Percentiles rank a stretch among this genome's conserved stretches.
phyloP scores from a whole-genome alignment of 2,329 filamentous ascomycete species.

The Scolecobasidium constrictum region DNA sequence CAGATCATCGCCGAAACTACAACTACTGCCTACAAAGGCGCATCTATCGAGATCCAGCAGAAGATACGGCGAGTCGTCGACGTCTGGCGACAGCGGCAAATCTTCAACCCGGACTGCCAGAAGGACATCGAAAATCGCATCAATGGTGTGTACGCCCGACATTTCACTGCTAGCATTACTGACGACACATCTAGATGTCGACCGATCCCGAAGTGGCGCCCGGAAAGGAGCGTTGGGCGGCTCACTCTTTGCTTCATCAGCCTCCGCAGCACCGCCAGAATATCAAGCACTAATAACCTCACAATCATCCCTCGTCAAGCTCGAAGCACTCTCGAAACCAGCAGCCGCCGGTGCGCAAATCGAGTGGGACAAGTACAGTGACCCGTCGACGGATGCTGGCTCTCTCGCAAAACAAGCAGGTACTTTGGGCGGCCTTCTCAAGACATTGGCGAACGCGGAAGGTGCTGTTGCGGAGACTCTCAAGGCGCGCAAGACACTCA shows the following conservation, averaged over 20 bases:
- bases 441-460: conserved; percentile 78
- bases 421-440: conserved; percentile 78
- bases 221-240: conserved; percentile 51
- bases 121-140: conserved; percentile 69
- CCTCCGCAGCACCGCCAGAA: conserved; percentile 57
- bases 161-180: not conserved
- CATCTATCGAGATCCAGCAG: conserved; percentile 72
- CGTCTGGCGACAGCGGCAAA: conserved; percentile 79
- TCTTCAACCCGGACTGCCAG: conserved; percentile 75
- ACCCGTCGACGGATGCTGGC: conserved; percentile 54
- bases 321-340: conserved; percentile 55
- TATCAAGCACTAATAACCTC: conserved; percentile 63
- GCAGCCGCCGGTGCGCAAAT: conserved; percentile 60
- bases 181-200: conserved; percentile 36
- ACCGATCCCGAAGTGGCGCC: conserved; percentile 40
- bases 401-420: conserved; percentile 87
- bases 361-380: conserved; percentile 77
- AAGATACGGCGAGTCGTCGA: conserved; percentile 85
- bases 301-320: conserved; percentile 64
- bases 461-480: conserved; percentile 82
- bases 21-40: conserved; percentile 80
- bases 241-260: conserved; percentile 56
- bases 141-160: conserved; percentile 60
- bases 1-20: conserved; percentile 81
- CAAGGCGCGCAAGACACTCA: conserved; percentile 67